Percentiles rank a stretch among this genome's conserved stretches.
Evolutionary conservation across 306 rosid genomes (phyloP).

Genomic region (Herpetospermum pedunculosum): DNA sequence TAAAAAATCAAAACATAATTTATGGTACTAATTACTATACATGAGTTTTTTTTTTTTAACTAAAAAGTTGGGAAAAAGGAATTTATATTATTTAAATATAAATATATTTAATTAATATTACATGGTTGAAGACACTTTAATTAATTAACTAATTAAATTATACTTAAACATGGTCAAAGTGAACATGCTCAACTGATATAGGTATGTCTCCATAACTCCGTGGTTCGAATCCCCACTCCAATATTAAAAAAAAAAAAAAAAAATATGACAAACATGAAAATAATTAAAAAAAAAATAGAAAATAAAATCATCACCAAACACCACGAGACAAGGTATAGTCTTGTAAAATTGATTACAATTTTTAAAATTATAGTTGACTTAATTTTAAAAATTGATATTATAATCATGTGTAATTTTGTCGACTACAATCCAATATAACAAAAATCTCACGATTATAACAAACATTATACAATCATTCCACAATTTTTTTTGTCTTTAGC

Average conservation of each 20-base stretch:
- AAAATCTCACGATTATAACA: background rate
- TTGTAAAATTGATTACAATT: background rate
- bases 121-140: no score
- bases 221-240: no score
- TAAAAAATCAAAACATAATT: no score
- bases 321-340: background rate
- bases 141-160: no score
- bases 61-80: no score
- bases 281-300: background rate
- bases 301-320: background rate
- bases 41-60: no score
- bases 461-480: background rate
- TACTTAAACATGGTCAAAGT: no score
- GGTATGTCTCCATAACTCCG: no score
- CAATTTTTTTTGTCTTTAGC: background rate
- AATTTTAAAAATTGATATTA: background rate
- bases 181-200: no score
- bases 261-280: background rate
- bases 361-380: background rate
- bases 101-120: no score
- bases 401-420: background rate
- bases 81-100: no score
- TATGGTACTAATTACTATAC: no score
- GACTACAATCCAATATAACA: background rate
- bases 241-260: background rate